These are phyloP conservation scores for Leccinum rimulosum DNA, from an alignment of 768 basidiomycete genomes.

Conservation along the genomic window DNA sequence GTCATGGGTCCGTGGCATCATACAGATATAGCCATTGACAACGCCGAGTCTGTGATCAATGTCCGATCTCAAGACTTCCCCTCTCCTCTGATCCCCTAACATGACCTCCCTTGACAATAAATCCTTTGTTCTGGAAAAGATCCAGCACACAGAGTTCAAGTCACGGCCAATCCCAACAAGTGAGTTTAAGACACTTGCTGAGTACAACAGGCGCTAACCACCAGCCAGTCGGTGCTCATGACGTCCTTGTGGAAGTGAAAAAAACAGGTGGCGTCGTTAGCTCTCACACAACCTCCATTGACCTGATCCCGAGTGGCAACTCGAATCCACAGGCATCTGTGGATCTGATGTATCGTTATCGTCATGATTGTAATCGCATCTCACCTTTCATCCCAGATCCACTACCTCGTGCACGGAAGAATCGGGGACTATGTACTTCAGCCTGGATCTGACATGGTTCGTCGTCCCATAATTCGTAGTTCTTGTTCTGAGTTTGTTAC, in stretches of 20 bases:
- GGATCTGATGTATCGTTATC: conserved; percentile 70
- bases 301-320: conserved; percentile 7
- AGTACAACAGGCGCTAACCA: conserved; percentile 7
- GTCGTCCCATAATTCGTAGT: conserved; percentile 6
- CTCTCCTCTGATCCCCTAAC: conserved; percentile 8
- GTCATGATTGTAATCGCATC: conserved; percentile 1
- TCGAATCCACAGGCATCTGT: conserved; percentile 65
- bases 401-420: conserved; percentile 74
- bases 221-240: conserved; percentile 57
- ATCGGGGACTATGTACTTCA: conserved; percentile 80
- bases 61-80: background rate
- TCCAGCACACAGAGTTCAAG: conserved; percentile 71
- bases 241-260: conserved; percentile 87
- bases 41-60: background rate
- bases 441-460: conserved; percentile 64
- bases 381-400: conserved; percentile 47
- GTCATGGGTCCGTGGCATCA: background rate
- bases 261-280: conserved; percentile 69
- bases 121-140: conserved; percentile 71
- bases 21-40: background rate
- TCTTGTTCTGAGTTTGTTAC: background rate
- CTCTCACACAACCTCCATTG: conserved; percentile 1
- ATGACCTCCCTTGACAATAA: conserved; percentile 63
- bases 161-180: conserved; percentile 72
- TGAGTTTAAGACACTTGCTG: conserved; percentile 29